Conservation (phyloP, 495 filamentous ascomycete genomes). For the Penicillium odoratum region DNA sequence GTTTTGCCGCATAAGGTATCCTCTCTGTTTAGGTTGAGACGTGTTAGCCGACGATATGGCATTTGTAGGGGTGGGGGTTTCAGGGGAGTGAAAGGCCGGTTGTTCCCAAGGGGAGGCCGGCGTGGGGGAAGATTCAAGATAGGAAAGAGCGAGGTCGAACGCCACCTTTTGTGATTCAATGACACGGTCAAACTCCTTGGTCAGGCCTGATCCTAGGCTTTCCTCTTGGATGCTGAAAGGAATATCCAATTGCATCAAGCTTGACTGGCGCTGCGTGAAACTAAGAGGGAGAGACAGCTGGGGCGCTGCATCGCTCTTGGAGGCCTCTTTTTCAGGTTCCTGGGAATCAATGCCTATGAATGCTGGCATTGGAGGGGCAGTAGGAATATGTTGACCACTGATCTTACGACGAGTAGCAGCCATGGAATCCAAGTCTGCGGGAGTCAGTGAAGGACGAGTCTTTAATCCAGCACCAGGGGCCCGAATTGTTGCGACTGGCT, state of each 20-base stretch:
- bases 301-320: slow-evolving; percentile 11
- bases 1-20: slow-evolving; percentile 97
- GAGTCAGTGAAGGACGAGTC: slow-evolving; percentile 83
- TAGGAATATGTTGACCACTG: slow-evolving; percentile 67
- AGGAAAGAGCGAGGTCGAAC: slow-evolving; percentile 55
- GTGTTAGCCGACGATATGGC: slow-evolving; percentile 54
- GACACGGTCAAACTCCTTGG: slow-evolving; percentile 90
- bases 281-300: slow-evolving; percentile 22
- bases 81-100: slow-evolving; percentile 1
- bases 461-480: slow-evolving; percentile 85
- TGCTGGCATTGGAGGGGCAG: slow-evolving; percentile 45
- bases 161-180: slow-evolving; percentile 98
- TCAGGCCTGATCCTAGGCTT: slow-evolving; percentile 75
- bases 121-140: slow-evolving; percentile 16
- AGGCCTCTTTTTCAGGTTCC: slow-evolving; percentile 30
- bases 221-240: slow-evolving; percentile 52
- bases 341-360: slow-evolving; percentile 37
- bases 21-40: slow-evolving; percentile 69
- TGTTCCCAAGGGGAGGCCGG: slow-evolving; percentile 15
- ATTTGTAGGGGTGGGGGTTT: slow-evolving; percentile 5
- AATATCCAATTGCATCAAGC: slow-evolving; percentile 68
- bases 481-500: slow-evolving; percentile 86
- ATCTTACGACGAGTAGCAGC: slow-evolving; percentile 81
- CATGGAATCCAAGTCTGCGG: slow-evolving; percentile 83
- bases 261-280: slow-evolving; percentile 46